Conservation (phyloP, 805 yeast species). For the Candida dajiaensis region DNA sequence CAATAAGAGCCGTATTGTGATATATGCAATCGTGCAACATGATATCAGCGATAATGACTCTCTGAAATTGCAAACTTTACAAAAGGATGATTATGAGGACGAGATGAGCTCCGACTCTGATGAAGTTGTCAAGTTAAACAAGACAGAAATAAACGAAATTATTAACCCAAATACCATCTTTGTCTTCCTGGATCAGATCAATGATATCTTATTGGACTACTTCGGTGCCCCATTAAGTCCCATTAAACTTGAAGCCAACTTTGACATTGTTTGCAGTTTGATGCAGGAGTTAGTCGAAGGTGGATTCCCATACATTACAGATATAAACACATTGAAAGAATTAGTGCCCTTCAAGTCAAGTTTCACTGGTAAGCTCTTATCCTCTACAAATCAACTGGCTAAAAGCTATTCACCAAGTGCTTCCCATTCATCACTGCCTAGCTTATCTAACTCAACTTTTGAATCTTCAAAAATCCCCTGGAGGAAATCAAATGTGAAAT, state of each 20-base stretch:
- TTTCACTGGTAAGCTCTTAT: conserved; percentile 27
- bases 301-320: conserved; percentile 69
- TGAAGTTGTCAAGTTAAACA: not conserved
- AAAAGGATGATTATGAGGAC: conserved; percentile 4
- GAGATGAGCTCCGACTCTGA: conserved; percentile 1
- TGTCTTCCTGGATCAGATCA: conserved; percentile 44
- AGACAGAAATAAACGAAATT: conserved; percentile 17
- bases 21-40: conserved; percentile 16
- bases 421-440: conserved; percentile 6
- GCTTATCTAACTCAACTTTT: conserved; percentile 4
- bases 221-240: conserved; percentile 51
- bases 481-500: conserved; percentile 67
- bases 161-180: conserved; percentile 50
- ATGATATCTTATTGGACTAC: conserved; percentile 49
- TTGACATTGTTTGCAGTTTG: conserved; percentile 63
- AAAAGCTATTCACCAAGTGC: conserved; percentile 18
- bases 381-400: conserved; percentile 29
- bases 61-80: conserved; percentile 13
- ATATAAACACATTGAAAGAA: conserved; percentile 63
- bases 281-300: conserved; percentile 75
- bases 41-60: conserved; percentile 5
- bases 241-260: conserved; percentile 58
- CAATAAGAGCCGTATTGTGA: conserved; percentile 10
- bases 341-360: conserved; percentile 49
- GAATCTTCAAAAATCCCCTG: conserved; percentile 51